A percentile compares a stretch with the other conserved stretches of the same genome.
phyloP scores from a whole-genome alignment of 2,329 filamentous ascomycete genomes.

The Daldinia sp. region DNA sequence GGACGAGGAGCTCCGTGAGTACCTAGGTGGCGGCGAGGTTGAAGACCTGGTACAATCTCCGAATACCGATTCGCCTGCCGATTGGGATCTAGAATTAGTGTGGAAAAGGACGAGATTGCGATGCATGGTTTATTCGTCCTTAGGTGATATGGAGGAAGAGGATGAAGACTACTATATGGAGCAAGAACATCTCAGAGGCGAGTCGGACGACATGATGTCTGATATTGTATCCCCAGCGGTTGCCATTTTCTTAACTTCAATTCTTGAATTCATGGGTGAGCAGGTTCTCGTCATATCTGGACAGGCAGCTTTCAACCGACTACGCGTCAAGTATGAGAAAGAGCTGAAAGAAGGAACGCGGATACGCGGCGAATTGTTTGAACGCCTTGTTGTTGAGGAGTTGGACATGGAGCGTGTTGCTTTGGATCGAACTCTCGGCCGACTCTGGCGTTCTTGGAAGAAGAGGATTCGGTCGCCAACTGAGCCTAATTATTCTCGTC shows the following conservation, averaged over 20 bases:
- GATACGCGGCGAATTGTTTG: conserved; percentile 59
- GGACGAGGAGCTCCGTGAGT: conserved; percentile 87
- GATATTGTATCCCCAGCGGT: conserved; percentile 86
- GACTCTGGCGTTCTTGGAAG: conserved; percentile 95
- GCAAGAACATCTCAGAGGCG: conserved; percentile 74
- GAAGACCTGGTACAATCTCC: conserved; percentile 71
- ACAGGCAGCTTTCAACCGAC: conserved; percentile 79
- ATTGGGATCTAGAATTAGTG: conserved; percentile 90
- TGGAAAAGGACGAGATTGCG: conserved; percentile 94
- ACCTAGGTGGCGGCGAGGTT: conserved; percentile 80
- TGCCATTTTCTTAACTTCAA: conserved; percentile 94
- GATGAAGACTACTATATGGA: conserved; percentile 91
- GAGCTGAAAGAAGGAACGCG: conserved; percentile 62
- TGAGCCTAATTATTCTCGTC: conserved; percentile 56
- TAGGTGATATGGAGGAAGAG: conserved; percentile 97
- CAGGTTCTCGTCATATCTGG: conserved; percentile 87
- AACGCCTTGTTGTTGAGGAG: conserved; percentile 85
- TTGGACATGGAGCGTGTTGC: conserved; percentile 92
- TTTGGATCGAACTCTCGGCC: conserved; percentile 84
- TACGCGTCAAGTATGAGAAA: conserved; percentile 66
- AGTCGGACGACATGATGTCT: conserved; percentile 64
- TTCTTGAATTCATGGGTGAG: conserved; percentile 93
- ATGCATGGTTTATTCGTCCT: conserved; percentile 97
- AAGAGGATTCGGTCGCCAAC: conserved; percentile 75
- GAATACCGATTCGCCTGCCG: conserved; percentile 59